Base-by-base conservation (phyloP, 768 basidiomycete species). In the Hirschioporus abietinus region DNA sequence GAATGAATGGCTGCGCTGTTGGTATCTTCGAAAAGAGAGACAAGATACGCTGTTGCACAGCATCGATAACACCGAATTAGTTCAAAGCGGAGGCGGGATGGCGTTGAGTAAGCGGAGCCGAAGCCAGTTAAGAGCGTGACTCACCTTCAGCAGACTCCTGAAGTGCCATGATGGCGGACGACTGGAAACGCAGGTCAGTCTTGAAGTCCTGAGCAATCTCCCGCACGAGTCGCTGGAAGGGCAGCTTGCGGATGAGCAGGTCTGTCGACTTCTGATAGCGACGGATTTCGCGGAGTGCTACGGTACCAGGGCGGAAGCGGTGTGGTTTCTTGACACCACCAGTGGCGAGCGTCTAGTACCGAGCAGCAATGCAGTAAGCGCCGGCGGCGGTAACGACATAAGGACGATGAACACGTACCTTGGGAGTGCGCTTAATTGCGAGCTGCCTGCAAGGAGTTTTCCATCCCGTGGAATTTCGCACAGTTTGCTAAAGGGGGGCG, bases 191-290 rank as follows among this genome's bases (percentile, higher is more conserved):
- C 61, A 88, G 76, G 72, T 82, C 81, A 63, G 85, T 85, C 74
- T 87, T 91, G 84, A 90, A 89, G 78, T 92, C 90, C 78, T 91
- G 90, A 63, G 89, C 89, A 71, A 91, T 92, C 76, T 91, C 89
- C 78, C 89, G 87, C 68, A 91, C 89, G 68, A 91, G 82, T 67
- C 89, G 83, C 75, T 90, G 87, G 83, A 90, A 90, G 71, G 85
- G 84, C 25, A 85, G 80, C 76, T 82, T 83, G 71, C 82, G 75
- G 74, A 83, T 83, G 68, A 83, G 74, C 68, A 84, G 80, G 75
- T 83, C 82, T 67, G 82, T 83, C 35, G 80, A 81, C 76, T 81
- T 82, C 76, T 82, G 81, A 78, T 82, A 82, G 68, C 81, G 75
- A 65, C 81, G 72, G 70, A 82, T 82, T 72, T 82, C 82, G 67